Conservation (phyloP, 2,329 filamentous ascomycete species). For the Colletotrichum falcatum region DNA sequence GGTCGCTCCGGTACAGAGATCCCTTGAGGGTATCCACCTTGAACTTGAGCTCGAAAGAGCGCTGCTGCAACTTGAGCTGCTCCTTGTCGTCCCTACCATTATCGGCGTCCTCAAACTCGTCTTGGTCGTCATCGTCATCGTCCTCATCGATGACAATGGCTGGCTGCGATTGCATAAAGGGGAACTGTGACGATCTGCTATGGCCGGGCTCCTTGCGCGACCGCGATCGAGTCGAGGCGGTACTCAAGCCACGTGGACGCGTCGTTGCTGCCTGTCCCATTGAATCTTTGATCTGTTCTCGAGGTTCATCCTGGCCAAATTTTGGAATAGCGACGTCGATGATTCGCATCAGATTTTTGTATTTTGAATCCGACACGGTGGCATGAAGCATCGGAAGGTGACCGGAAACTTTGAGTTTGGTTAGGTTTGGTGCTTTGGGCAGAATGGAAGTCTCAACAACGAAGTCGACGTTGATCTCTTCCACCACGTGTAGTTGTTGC, state of each 20-base stretch:
- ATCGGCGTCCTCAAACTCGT: conserved; percentile 75
- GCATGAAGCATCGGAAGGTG: conserved; percentile 93
- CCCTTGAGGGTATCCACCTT: conserved; percentile 94
- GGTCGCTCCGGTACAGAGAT: conserved; percentile 88
- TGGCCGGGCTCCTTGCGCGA: conserved; percentile 62
- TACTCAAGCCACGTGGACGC: conserved; percentile 61
- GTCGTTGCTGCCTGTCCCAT: conserved; percentile 45
- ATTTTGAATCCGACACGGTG: conserved; percentile 92
- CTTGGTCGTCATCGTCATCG: conserved; percentile 76
- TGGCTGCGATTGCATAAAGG: conserved; percentile 77
- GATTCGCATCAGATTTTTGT: conserved; percentile 95
- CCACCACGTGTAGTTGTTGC: conserved; percentile 87
- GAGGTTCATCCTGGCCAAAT: conserved; percentile 61
- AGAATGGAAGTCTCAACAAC: conserved; percentile 95
- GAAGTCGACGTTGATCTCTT: conserved; percentile 98
- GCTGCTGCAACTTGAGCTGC: conserved; percentile 82
- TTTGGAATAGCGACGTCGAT: conserved; percentile 96
- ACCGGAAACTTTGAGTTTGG: conserved; percentile 90
- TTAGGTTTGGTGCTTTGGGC: conserved; percentile 94
- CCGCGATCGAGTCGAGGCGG: conserved; percentile 58
- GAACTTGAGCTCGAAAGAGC: conserved; percentile 96
- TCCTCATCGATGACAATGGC: conserved; percentile 86
- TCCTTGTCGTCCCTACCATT: conserved; percentile 64
- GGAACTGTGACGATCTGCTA: conserved; percentile 77
- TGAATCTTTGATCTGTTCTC: conserved; percentile 41